phyloP scores from a whole-genome alignment of 768 basidiomycete genomes.

The Collybia mongolica region DNA sequence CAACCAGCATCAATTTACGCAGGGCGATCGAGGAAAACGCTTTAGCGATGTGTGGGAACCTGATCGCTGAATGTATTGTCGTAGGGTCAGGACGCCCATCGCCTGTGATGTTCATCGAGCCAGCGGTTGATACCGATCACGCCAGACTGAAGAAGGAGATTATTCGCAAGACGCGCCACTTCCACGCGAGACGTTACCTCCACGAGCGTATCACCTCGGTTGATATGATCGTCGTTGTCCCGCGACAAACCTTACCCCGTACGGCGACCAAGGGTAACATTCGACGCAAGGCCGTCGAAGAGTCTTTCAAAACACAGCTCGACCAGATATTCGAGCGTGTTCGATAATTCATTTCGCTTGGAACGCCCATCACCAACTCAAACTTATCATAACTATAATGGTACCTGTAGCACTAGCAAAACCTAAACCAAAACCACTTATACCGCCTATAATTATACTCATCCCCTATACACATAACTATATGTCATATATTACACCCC shows the following conservation, averaged over 20 bases:
- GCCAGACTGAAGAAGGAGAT: slow-evolving; percentile 68
- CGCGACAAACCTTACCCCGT: slow-evolving; percentile 64
- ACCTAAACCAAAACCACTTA: no score
- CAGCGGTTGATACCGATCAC: slow-evolving; percentile 49
- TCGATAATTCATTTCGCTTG: slow-evolving; percentile 3
- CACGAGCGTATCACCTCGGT: slow-evolving; percentile 73
- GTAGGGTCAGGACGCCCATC: slow-evolving; percentile 77
- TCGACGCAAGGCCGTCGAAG: slow-evolving; percentile 74
- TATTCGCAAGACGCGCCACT: slow-evolving; percentile 68
- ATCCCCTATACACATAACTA: not conserved
- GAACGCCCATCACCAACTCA: not conserved
- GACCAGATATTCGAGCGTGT: slow-evolving; percentile 50
- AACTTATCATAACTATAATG: not conserved
- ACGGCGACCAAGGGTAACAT: slow-evolving; percentile 85
- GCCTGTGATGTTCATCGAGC: slow-evolving; percentile 75
- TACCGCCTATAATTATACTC: not conserved
- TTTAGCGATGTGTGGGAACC: slow-evolving; percentile 57
- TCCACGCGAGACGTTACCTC: slow-evolving; percentile 73
- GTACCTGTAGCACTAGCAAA: slow-evolving; percentile 1
- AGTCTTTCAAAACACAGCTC: slow-evolving; percentile 52
- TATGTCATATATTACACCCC: not conserved
- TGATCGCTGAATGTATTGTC: slow-evolving; percentile 74
- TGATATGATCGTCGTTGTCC: slow-evolving; percentile 68
- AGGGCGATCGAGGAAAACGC: slow-evolving; percentile 80
- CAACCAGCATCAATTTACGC: slow-evolving; percentile 1